Base-by-base conservation (phyloP, 2,329 filamentous ascomycete species). In the Escovopsis sp. region DNA sequence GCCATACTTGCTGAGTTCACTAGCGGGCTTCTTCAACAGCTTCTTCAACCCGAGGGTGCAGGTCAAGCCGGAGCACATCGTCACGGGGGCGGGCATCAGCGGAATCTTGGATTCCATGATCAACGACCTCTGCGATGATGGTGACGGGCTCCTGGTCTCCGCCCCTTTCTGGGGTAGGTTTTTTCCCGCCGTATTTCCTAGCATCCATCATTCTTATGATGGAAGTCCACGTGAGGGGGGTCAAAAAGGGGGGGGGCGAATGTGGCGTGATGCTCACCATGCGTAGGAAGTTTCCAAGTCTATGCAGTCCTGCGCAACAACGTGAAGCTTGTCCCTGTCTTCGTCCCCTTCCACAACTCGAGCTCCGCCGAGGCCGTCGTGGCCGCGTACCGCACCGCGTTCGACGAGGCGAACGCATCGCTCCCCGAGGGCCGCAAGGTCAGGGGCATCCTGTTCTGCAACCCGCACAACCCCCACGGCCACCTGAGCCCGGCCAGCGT, bases 391-490 rank as follows among this genome's bases (percentile, higher is more conserved):
- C 36, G 39, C 11, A 38, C 16, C 1, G 42, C 42, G 12, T 30
- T 29, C 10, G 20, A 16, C 9, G 9, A 41, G 11, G 34, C 39
- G 8, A 29, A 32, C 4, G 9, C 27, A 9, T 9, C 27, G 27
- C 27, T 30, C 11, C 8, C 8, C 27, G 27, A 30, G 8, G 27
- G 27, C 8, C 37, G 39, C 35, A 40, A 30, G 9, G 39, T 44
- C 13, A 33, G 39, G 16, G 42, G 39, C 11, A 41, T 44, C 10
- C 30, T 44, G 4, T 44, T 44, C 27, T 44, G 42, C 30, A 44
- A 41, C 29, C 42, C 42, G 6, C 42, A 44, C 13, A 44, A 44
- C 25, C 42, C 42, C 11, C 29, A 37, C 14, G 42, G 42, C 14
- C 42, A 44, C 32, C 41, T 44, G 14, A 41, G 34, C 29, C 42